Evolutionary conservation across 352 stramenopile genomes (phyloP), one percentile per base, ranked within the genome.

Genomic region (Phytophthora palmivora): DNA sequence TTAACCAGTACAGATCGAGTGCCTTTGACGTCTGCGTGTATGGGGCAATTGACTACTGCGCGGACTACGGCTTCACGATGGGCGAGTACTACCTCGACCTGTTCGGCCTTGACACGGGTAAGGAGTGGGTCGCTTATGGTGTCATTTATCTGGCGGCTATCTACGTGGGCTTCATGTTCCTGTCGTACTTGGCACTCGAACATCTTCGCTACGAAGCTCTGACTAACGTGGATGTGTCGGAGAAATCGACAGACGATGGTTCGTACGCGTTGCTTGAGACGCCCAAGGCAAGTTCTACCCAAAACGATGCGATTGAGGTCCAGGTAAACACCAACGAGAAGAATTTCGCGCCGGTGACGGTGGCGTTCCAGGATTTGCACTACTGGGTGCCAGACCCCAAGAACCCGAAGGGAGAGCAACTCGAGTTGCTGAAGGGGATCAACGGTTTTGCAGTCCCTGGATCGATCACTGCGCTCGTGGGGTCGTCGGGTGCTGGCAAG

Each of bases 71-170:
- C 3, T 22, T 67, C 22, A 79, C 47, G 8, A 70, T 73, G 78
- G 64, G 70, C 49, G 54, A 76, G 53, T 82, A 83, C 56, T 75
- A 45, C 6, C 18, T 70, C 30, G 36, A 57, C 5, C 34, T 70
- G 43, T 70, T 70, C 12, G 61, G 50, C 18, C 51, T 70, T 18
- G 12, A 57, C 28, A 63, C 61, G 16, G 61, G 55, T 14, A 69
- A 21, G 24, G 28, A 34, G n/a, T 70, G 61, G 53, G 46, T 70
- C 19, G 61, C 10, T 2, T 70, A 70, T 37, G 61, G 61, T 11
- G 12, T 79, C 6, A 46, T 55, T 18, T 62, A 68, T 18, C 42
- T 64, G 24, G 24, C 47, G 18, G 57, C 51, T 21, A 24, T 59
- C 14, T 70, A 60, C 46, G 58, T 79, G 19, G 19, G 64, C 16